Base-by-base conservation (phyloP, 768 basidiomycete species). In the Rickenella mellea region DNA sequence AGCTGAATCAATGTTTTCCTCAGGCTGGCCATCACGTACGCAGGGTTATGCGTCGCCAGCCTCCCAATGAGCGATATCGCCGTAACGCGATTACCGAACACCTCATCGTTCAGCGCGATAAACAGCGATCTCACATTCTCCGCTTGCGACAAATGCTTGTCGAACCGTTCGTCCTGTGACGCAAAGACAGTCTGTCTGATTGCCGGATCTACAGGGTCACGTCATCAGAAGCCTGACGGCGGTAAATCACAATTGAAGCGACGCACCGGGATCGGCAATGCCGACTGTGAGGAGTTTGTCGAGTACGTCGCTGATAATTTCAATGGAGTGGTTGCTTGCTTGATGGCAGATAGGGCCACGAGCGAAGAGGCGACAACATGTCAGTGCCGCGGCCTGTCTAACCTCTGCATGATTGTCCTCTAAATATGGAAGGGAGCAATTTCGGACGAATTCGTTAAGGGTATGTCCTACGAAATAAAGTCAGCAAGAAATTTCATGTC, bases 121-220 rank as follows among this genome's bases (percentile, higher is more conserved):
- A 98, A 98, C 11, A 99, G 68, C 9, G 89, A 93, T 11, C 93
- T 78, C n/a, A 99, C 92, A 55, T 97, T 93, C 63, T 98, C 96
- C 0, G 94, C 92, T 62, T 98, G 96, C 2, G 96, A 88, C 15
- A 99, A 75, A 57, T 99, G 93, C 47, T 90, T 87, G 58, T 99
- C 96, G 51, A 99, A 98, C 17, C 89, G 80, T 47, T 92, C 84
- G 55, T 96, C 90, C 25, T 98, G 70, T 3, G 82, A 81, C 2
- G 78, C 74, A 15, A 99, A 70, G 0, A 98, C 96, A 0, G 84
- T 83, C 48, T 83, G 76, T 11, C 96, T 75, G 47, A 98, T 98
- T 19, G 65, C 69, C 1, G 88, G 66, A 54, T 91, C 92, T n/a
- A n/a, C n/a, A n/a, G n/a, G n/a, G n/a, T n/a, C n/a, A n/a, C n/a